A percentile compares a stretch with the other conserved stretches of the same genome.
Conservation (phyloP, 2,329 filamentous ascomycete genomes). For the Stemphylium beticola region DNA sequence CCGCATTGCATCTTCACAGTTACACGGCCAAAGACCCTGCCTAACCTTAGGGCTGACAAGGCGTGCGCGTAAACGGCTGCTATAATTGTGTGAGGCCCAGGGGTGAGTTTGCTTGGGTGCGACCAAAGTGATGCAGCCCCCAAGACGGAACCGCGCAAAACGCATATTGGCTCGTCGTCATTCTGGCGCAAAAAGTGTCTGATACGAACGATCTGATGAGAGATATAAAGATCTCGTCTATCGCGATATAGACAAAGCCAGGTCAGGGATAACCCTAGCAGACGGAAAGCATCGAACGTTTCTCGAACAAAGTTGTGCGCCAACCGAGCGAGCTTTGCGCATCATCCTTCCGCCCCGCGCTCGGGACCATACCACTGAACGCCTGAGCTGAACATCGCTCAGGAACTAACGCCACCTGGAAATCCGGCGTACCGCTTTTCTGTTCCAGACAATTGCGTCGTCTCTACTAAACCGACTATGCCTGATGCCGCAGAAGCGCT, state of each 20-base stretch:
- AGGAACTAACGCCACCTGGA: background rate
- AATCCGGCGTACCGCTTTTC: background rate
- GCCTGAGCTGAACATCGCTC: constrained; percentile 1
- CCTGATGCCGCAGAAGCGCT: too few species aligned
- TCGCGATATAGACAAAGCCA: constrained; percentile 15
- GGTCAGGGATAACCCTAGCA: constrained; percentile 32
- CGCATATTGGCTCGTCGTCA: background rate
- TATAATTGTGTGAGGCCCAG: background rate
- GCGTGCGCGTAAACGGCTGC: constrained; percentile 6
- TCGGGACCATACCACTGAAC: constrained; percentile 3
- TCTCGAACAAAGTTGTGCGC: constrained; percentile 28
- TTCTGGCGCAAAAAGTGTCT: background rate
- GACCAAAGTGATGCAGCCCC: constrained; percentile 6
- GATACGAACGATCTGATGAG: background rate
- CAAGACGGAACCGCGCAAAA: background rate
- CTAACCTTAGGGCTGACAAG: constrained; percentile 22
- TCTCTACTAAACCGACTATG: background rate
- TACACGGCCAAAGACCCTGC: constrained; percentile 24
- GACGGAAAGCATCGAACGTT: constrained; percentile 24
- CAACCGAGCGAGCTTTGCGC: constrained; percentile 30
- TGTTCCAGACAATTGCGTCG: background rate
- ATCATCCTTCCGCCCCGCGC: constrained; percentile 26
- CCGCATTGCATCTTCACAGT: constrained; percentile 10
- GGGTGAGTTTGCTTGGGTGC: constrained; percentile 22
- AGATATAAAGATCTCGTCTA: constrained; percentile 19